A percentile compares a stretch with the other conserved stretches of the same genome.
phyloP scores from a whole-genome alignment of 108 stramenopile species.

The Fistulifera pelliculosa region DNA sequence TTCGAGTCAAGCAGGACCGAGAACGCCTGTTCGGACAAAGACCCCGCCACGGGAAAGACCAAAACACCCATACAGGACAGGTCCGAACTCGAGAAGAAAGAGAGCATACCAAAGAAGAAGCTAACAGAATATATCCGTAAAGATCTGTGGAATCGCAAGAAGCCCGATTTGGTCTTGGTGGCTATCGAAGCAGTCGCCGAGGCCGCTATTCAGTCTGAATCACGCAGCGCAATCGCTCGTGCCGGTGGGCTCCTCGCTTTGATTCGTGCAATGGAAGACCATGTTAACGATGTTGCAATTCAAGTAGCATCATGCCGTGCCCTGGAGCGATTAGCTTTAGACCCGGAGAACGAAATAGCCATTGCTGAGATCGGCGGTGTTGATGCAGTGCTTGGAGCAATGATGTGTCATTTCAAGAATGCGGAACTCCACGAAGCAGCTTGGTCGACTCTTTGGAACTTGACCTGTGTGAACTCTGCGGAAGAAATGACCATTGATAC shows the following conservation, averaged over 20 bases:
- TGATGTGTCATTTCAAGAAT: conserved; percentile 31
- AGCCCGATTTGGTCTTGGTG: conserved; percentile 6
- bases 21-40: too few relatives aligned
- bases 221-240: conserved; percentile 5
- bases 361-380: conserved; percentile 40
- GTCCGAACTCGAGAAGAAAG: too few relatives aligned
- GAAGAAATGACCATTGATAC: conserved; percentile 15
- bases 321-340: conserved; percentile 27
- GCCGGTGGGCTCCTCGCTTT: conserved; percentile 34
- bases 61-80: too few relatives aligned
- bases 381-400: conserved; percentile 37
- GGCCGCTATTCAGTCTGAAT: conserved; percentile 11
- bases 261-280: conserved; percentile 28
- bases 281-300: conserved; percentile 10
- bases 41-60: too few relatives aligned
- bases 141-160: conserved; percentile 33
- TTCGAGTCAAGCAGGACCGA: too few relatives aligned
- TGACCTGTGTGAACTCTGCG: conserved; percentile 13
- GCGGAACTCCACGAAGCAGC: conserved; percentile 42
- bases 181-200: conserved; percentile 17
- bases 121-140: conserved; percentile 22
- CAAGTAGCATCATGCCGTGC: conserved; percentile 23
- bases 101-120: too few relatives aligned
- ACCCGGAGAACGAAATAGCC: conserved; percentile 27
- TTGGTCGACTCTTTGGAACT: conserved; percentile 44